Evolutionary conservation across 1,139 yeast genomes (phyloP).

Genomic region (Taphrina wiesneri): DNA sequence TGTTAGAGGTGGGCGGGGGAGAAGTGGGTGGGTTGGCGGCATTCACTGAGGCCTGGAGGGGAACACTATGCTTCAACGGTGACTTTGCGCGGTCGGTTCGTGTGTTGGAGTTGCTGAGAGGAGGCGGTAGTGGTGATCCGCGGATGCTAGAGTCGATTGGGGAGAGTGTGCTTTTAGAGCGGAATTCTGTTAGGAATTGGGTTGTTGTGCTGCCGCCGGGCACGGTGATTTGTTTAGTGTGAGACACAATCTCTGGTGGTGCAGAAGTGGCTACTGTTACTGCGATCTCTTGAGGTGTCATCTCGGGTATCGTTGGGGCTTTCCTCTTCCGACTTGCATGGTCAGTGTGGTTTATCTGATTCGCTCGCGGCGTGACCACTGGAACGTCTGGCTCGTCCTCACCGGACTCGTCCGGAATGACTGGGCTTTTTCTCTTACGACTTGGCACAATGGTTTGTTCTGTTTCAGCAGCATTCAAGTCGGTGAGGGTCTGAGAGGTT

Average conservation of each 20-base stretch:
- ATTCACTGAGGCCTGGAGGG: background rate
- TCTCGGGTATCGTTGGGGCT: background rate
- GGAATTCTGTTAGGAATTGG: constrained; percentile 1
- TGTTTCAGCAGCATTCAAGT: background rate
- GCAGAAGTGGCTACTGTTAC: background rate
- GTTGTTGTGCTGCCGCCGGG: constrained; percentile 4
- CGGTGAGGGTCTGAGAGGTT: background rate
- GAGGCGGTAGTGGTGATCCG: constrained; percentile 20
- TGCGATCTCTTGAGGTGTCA: background rate
- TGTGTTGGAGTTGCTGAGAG: background rate
- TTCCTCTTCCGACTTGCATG: background rate
- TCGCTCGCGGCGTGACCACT: background rate
- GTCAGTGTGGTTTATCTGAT: background rate
- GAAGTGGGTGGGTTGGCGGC: constrained; percentile 7
- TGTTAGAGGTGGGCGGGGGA: no score
- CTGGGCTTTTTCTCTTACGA: background rate
- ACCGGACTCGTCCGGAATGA: background rate
- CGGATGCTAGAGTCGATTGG: constrained; percentile 24
- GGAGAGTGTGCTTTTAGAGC: constrained; percentile 2
- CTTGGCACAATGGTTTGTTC: background rate
- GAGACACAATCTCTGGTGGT: background rate
- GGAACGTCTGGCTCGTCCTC: background rate
- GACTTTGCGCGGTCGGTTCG: constrained; percentile 1
- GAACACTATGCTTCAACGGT: background rate
- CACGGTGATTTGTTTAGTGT: background rate